Base-by-base conservation (phyloP, 352 stramenopile species). In the Phytopythium aichiense region DNA sequence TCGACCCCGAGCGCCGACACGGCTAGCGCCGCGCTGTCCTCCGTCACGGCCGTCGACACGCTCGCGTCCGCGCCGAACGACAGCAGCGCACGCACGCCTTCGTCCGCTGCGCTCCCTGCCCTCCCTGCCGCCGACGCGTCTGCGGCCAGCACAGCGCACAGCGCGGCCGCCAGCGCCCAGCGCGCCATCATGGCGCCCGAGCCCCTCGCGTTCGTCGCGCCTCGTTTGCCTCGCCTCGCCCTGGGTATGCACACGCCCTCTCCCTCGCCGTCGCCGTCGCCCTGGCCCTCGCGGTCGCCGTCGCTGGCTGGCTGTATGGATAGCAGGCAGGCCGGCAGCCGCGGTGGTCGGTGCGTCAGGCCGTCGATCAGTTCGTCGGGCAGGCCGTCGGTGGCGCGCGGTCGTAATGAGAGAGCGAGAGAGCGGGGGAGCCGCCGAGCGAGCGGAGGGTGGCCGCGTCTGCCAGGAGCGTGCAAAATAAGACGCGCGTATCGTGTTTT, bases 11-110 rank as follows among this genome's bases (percentile, higher is more conserved):
- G 31, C 31, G 23, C 53, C 35, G 53, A 49, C 31, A 58, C 35
- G 31, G 35, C 48, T 2, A 59, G 54, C 54, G 37, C 31, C 22
- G 54, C 37, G 35, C 35, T 50, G 54, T 59, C 54, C 13, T 59
- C 54, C 18, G 35, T 50, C n/a, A 37, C 54, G 37, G 30, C 22
- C n/a, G 38, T 16, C 37, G 35, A 23, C 23, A 48, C 54, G 35
- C 23, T 18, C 13, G 25, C 20, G 54, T 25, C 37, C 15, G 30
- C 54, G 12, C 23, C 54, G 35, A 59, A 59, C 4, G 54, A 59
- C 30, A 59, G 54, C 54, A 59, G 54, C 23, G 35, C 37, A 11
- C 54, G 54, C 35, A n/a, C 5, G 11, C 2, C 51, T 20, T 1
- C 22, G 45, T 31, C 45, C 25, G 12, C 23, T 4, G 46, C 52